phyloP scores from a whole-genome alignment of 2,329 filamentous ascomycete genomes.

The Phialophora tarda region DNA sequence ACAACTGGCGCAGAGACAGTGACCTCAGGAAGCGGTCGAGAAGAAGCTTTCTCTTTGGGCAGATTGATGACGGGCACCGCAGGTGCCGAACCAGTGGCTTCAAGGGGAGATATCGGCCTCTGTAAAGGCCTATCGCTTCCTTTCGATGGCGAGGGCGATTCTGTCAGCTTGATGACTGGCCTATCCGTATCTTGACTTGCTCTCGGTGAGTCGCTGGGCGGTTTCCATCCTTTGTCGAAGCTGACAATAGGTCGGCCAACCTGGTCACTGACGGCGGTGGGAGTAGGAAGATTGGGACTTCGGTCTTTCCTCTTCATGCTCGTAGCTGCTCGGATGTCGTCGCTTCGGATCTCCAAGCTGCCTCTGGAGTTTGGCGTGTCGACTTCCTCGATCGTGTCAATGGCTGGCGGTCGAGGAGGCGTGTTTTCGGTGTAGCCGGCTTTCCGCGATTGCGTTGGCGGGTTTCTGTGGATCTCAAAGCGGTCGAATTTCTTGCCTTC shows the following conservation, averaged over 20 bases:
- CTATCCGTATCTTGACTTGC: conserved; percentile 40
- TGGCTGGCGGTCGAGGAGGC: conserved; percentile 39
- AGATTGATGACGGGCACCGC: conserved; percentile 34
- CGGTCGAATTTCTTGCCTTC: conserved; percentile 56
- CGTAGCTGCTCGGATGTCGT: conserved; percentile 88
- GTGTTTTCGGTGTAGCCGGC: conserved; percentile 76
- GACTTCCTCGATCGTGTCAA: conserved; percentile 39
- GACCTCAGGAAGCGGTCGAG: conserved; percentile 55
- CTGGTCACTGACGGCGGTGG: conserved; percentile 87
- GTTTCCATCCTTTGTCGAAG: conserved; percentile 83
- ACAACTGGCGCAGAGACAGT: conserved; percentile 50
- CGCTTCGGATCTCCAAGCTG: conserved; percentile 79
- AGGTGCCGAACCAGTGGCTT: conserved; percentile 29
- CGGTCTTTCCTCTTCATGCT: conserved; percentile 87
- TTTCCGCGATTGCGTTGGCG: conserved; percentile 81
- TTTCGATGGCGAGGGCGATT: conserved; percentile 21
- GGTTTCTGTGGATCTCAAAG: conserved; percentile 82
- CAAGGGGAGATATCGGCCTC: conserved; percentile 19
- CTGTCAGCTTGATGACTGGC: conserved; percentile 35
- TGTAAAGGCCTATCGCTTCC: conserved; percentile 26
- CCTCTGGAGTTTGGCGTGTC: conserved; percentile 67
- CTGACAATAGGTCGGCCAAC: conserved; percentile 95
- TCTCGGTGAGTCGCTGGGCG: conserved; percentile 46
- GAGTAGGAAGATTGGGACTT: conserved; percentile 83
- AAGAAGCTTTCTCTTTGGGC: not conserved